phyloP scores from a whole-genome alignment of 2,329 filamentous ascomycete species.

The Shiraia sp. region DNA sequence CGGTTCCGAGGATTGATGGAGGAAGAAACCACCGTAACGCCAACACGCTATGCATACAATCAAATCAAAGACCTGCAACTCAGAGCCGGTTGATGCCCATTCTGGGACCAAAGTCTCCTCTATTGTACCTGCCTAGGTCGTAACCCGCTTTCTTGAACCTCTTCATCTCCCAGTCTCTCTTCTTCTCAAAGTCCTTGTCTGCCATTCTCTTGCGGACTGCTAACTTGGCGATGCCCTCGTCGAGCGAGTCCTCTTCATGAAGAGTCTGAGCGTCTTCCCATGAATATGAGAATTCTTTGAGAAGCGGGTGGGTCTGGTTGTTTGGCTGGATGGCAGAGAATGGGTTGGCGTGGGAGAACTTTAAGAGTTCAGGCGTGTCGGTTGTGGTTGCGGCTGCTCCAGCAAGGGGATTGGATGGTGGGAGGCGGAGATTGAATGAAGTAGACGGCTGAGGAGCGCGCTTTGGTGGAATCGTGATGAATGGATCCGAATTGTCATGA shows the following conservation, averaged over 20 bases:
- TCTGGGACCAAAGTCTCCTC: slow-evolving; percentile 42
- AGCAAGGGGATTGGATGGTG: slow-evolving; percentile 7
- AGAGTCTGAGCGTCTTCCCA: slow-evolving; percentile 34
- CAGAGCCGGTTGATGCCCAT: slow-evolving; percentile 40
- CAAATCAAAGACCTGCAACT: not conserved
- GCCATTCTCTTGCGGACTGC: slow-evolving; percentile 32
- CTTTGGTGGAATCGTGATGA: slow-evolving; percentile 28
- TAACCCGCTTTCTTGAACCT: slow-evolving; percentile 36
- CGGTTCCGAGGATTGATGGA: too few species aligned
- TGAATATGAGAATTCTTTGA: slow-evolving; percentile 35
- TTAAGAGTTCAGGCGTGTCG: slow-evolving; percentile 27
- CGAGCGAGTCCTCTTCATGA: slow-evolving; percentile 23
- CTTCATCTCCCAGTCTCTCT: slow-evolving; percentile 39
- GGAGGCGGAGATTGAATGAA: slow-evolving; percentile 27
- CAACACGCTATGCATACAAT: slow-evolving; percentile 1
- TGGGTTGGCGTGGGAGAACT: slow-evolving; percentile 32
- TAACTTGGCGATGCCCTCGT: slow-evolving; percentile 16
- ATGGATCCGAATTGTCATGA: slow-evolving; percentile 24
- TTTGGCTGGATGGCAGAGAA: slow-evolving; percentile 32
- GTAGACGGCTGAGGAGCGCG: slow-evolving; percentile 13
- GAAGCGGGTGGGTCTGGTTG: slow-evolving; percentile 26
- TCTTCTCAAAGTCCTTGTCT: slow-evolving; percentile 29
- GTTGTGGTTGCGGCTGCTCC: slow-evolving; percentile 5
- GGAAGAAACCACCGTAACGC: not conserved
- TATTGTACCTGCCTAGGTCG: slow-evolving; percentile 41